Conservation (phyloP, 1,284 basidiomycete species). For the Fomitopsis betulina region DNA sequence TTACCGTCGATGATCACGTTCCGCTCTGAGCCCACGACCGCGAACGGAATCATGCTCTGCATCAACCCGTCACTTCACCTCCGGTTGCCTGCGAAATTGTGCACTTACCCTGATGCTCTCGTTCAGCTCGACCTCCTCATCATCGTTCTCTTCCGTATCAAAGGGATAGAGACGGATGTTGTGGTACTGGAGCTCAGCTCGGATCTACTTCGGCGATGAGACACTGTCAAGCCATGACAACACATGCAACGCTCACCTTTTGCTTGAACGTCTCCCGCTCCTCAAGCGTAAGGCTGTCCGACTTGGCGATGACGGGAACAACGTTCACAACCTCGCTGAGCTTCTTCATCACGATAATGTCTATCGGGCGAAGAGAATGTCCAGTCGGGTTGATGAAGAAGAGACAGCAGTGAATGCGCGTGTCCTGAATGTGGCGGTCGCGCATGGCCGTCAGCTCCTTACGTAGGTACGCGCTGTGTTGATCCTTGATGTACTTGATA, state of each 20-base stretch:
- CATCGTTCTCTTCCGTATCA: constrained; percentile 94
- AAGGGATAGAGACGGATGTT: constrained; percentile 96
- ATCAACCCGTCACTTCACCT: constrained; percentile 1
- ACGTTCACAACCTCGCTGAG: constrained; percentile 98
- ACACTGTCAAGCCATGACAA: background rate
- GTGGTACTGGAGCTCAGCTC: constrained; percentile 89
- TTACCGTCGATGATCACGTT: constrained; percentile 95
- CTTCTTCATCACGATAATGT: constrained; percentile 99
- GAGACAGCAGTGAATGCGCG: constrained; percentile 95
- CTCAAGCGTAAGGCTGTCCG: constrained; percentile 92
- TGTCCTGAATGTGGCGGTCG: constrained; percentile 97
- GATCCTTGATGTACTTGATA: constrained; percentile 98
- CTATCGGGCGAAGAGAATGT: constrained; percentile 89
- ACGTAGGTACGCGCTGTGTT: constrained; percentile 97
- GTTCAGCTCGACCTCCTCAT: constrained; percentile 89
- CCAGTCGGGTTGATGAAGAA: constrained; percentile 99
- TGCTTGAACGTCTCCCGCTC: constrained; percentile 93
- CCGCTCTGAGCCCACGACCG: constrained; percentile 93
- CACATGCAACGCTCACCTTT: constrained; percentile 45
- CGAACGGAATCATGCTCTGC: constrained; percentile 93
- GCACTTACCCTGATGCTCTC: constrained; percentile 79
- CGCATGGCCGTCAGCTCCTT: constrained; percentile 99
- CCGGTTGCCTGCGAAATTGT: background rate
- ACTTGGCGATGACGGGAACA: constrained; percentile 97
- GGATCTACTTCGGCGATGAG: constrained; percentile 52